These are phyloP conservation scores for Myrica gale DNA, from an alignment of 306 rosid genomes.

Conservation along the genomic window DNA sequence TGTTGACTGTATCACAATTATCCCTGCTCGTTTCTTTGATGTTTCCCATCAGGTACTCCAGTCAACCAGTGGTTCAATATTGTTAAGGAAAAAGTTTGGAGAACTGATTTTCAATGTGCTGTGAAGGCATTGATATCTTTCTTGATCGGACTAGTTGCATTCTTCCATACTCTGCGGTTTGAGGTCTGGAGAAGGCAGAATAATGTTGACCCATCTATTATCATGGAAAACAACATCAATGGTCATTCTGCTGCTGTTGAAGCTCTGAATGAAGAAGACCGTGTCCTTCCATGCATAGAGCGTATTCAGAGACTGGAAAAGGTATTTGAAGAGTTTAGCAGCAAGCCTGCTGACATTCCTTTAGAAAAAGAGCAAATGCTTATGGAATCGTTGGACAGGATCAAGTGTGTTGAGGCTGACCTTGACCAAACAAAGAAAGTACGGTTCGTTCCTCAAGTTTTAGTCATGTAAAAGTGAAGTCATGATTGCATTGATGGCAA, in stretches of 20 bases:
- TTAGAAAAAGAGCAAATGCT: slow-evolving; percentile 79
- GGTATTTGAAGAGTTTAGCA: slow-evolving; percentile 54
- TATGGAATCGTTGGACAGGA: slow-evolving; percentile 81
- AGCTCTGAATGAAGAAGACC: slow-evolving; percentile 52
- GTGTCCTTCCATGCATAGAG: slow-evolving; percentile 56
- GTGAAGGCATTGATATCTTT: slow-evolving; percentile 50
- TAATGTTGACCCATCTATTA: slow-evolving; percentile 57
- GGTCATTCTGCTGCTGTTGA: slow-evolving; percentile 47
- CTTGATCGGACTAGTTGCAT: slow-evolving; percentile 48
- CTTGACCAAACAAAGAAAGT: slow-evolving; percentile 91
- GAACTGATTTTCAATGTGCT: slow-evolving; percentile 35
- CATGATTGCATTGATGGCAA: slow-evolving; percentile 11
- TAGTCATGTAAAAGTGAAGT: slow-evolving; percentile 10
- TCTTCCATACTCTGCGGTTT: slow-evolving; percentile 45
- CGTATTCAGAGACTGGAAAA: slow-evolving; percentile 82
- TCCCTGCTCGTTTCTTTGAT: slow-evolving; percentile 6
- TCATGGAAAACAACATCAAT: slow-evolving; percentile 34
- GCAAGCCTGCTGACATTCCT: slow-evolving; percentile 78
- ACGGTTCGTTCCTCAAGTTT: slow-evolving; percentile 30
- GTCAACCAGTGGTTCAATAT: slow-evolving; percentile 39
- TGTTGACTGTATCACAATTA: slow-evolving; percentile 18
- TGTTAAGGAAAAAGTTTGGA: slow-evolving; percentile 53
- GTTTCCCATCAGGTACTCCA: slow-evolving; percentile 45
- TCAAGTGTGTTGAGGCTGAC: slow-evolving; percentile 82
- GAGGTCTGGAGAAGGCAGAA: slow-evolving; percentile 66